phyloP scores from a whole-genome alignment of 495 filamentous ascomycete species.

The Aspergillus sclerotiicarbonarius region DNA sequence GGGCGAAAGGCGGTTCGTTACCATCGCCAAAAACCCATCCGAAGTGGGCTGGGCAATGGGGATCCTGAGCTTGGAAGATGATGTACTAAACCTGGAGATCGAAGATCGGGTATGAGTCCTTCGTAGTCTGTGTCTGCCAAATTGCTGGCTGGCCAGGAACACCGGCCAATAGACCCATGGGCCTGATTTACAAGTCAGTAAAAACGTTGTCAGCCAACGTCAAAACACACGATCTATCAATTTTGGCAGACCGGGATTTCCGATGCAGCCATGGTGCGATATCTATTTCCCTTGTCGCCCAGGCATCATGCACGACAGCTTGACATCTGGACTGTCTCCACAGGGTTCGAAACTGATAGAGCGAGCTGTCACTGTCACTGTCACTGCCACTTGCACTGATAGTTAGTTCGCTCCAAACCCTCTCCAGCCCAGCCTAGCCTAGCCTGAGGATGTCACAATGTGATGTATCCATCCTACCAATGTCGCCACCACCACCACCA shows the following conservation, averaged over 20 bases:
- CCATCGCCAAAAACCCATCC: constrained; percentile 32
- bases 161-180: not conserved
- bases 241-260: not conserved
- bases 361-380: too few species aligned
- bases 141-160: not conserved
- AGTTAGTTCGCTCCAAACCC: not conserved
- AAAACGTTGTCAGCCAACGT: not conserved
- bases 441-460: not conserved
- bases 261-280: not conserved
- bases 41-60: constrained; percentile 59
- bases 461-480: not conserved
- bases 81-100: constrained; percentile 46
- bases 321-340: not conserved
- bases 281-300: not conserved
- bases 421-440: not conserved
- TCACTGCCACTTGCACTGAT: not conserved
- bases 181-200: not conserved
- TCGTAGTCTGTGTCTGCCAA: not conserved
- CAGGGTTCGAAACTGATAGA: not conserved
- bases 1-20: constrained; percentile 46
- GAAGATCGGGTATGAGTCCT: constrained; percentile 16
- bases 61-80: constrained; percentile 55
- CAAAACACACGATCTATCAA: not conserved
- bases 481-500: not conserved
- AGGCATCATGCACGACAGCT: not conserved